A percentile compares a stretch with the other conserved stretches of the same genome.
These are phyloP conservation scores for Cystobasidium sp. DNA, from an alignment of 1,284 basidiomycete genomes.

Conservation along the genomic window DNA sequence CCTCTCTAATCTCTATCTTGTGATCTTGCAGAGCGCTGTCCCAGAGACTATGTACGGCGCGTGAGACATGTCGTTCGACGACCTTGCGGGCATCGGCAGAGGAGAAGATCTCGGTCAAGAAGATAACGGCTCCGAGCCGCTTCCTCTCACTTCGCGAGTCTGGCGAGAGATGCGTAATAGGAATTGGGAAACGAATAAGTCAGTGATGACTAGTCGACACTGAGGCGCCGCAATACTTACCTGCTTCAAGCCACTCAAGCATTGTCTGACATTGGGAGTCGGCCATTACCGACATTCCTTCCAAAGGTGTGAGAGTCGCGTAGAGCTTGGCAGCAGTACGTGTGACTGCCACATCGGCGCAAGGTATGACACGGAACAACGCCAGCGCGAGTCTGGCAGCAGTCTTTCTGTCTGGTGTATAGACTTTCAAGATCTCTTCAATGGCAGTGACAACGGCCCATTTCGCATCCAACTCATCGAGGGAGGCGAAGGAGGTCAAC, in stretches of 20 bases:
- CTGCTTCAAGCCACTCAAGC: conserved; percentile 39
- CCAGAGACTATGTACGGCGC: conserved; percentile 33
- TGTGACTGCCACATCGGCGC: conserved; percentile 20
- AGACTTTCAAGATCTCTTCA: conserved; percentile 14
- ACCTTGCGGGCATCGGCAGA: neutral
- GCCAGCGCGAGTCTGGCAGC: conserved; percentile 35
- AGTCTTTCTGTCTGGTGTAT: conserved; percentile 30
- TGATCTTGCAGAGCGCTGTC: conserved; percentile 23
- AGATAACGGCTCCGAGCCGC: conserved; percentile 28
- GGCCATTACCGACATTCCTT: conserved; percentile 26
- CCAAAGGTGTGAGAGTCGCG: conserved; percentile 14
- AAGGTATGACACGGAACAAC: conserved; percentile 31
- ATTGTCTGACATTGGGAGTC: conserved; percentile 22
- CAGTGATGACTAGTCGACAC: neutral
- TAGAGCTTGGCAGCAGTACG: conserved; percentile 18
- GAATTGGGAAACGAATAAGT: neutral
- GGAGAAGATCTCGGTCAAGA: conserved; percentile 29
- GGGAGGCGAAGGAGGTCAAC: conserved; percentile 14
- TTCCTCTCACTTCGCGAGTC: conserved; percentile 40
- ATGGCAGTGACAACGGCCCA: conserved; percentile 30
- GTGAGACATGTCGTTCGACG: conserved; percentile 17
- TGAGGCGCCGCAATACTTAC: neutral
- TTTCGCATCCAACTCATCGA: conserved; percentile 30
- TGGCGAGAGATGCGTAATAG: neutral
- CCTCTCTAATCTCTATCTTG: conserved; percentile 31